Conservation (phyloP, 2,329 filamentous ascomycete genomes). For the Spiromastix sp. region DNA sequence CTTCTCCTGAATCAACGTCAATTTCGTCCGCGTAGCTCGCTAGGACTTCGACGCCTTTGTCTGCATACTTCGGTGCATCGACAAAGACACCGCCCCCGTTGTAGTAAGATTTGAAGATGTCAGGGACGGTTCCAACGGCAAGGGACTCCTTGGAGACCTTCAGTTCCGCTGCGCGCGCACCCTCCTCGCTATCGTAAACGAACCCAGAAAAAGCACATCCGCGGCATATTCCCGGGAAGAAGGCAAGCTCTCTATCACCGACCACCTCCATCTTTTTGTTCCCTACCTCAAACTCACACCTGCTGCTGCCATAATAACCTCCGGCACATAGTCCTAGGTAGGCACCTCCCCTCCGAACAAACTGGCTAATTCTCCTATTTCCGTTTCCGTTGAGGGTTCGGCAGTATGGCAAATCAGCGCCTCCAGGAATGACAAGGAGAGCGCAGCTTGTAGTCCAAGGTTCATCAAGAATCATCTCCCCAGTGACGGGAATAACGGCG, state of each 20-base stretch:
- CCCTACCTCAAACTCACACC: slow-evolving; percentile 88
- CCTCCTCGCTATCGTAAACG: slow-evolving; percentile 77
- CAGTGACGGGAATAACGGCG: slow-evolving; percentile 76
- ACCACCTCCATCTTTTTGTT: slow-evolving; percentile 73
- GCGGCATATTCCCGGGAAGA: slow-evolving; percentile 78
- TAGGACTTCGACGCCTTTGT: slow-evolving; percentile 64
- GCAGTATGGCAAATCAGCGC: slow-evolving; percentile 89
- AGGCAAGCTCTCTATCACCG: slow-evolving; percentile 71
- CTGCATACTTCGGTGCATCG: slow-evolving; percentile 53
- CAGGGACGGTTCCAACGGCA: slow-evolving; percentile 42
- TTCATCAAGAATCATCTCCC: slow-evolving; percentile 72
- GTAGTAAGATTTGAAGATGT: slow-evolving; percentile 68
- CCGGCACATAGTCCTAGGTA: slow-evolving; percentile 93
- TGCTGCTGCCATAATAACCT: slow-evolving; percentile 73
- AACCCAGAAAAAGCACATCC: slow-evolving; percentile 85
- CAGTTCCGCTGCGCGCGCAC: slow-evolving; percentile 62
- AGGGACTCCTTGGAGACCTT: slow-evolving; percentile 54
- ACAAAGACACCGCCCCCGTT: slow-evolving; percentile 95
- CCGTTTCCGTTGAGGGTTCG: slow-evolving; percentile 76
- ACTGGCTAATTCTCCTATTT: slow-evolving; percentile 74
- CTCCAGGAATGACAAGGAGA: slow-evolving; percentile 82
- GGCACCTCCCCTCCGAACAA: slow-evolving; percentile 70
- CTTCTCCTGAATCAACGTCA: slow-evolving; percentile 63
- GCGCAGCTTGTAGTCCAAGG: slow-evolving; percentile 84
- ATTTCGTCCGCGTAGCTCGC: slow-evolving; percentile 68